phyloP scores from a whole-genome alignment of 345 rosid species.

The Excoecaria agallocha region DNA sequence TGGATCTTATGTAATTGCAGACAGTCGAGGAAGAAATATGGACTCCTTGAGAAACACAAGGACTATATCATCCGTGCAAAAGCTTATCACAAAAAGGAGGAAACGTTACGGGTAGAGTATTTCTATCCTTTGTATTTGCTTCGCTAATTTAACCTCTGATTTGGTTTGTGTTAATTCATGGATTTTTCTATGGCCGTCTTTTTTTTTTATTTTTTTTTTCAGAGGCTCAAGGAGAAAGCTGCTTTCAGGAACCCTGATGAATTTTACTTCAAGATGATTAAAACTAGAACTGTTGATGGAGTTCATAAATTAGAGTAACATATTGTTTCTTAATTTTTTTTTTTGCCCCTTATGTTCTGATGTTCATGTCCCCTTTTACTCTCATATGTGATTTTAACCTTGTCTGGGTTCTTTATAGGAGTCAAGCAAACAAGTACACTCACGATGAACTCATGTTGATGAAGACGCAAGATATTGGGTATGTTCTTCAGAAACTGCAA shows the following conservation, averaged over 20 bases:
- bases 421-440: slow-evolving; percentile 62
- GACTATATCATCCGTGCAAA: slow-evolving; percentile 79
- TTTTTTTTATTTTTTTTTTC: too few relatives aligned
- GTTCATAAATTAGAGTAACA: slow-evolving; percentile 65
- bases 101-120: slow-evolving; percentile 42
- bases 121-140: not conserved
- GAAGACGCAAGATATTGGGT: slow-evolving; percentile 94
- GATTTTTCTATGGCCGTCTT: not conserved
- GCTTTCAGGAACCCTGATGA: slow-evolving; percentile 83
- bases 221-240: slow-evolving; percentile 84
- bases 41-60: slow-evolving; percentile 88
- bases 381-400: not conserved
- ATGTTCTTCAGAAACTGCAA: slow-evolving; percentile 76
- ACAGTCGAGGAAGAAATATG: slow-evolving; percentile 64
- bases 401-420: slow-evolving; percentile 36
- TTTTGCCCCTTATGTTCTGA: not conserved
- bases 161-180: not conserved
- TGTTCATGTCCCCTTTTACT: not conserved
- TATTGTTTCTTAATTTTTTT: not conserved
- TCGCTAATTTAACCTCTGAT: not conserved
- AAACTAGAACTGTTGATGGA: slow-evolving; percentile 53
- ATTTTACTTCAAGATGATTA: slow-evolving; percentile 78
- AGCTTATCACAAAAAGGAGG: slow-evolving; percentile 70
- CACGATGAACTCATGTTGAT: slow-evolving; percentile 77
- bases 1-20: slow-evolving; percentile 37